Evolutionary conservation across 495 filamentous ascomycete species (phyloP), one percentile per base, ranked within the genome.

Genomic region (Penicillium bialowiezense): DNA sequence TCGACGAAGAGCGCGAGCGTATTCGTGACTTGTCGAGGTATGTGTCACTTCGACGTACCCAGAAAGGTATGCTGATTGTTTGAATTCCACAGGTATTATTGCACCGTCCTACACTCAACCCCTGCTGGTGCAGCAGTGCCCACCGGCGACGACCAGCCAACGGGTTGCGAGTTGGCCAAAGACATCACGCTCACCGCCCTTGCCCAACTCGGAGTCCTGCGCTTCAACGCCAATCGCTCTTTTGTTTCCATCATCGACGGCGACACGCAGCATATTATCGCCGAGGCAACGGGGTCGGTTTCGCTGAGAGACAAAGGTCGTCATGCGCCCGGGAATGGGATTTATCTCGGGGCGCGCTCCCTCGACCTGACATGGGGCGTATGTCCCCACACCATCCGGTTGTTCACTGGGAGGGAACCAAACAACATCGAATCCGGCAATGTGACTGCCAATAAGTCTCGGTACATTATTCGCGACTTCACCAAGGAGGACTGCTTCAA

Each of bases 111-210:
- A 46, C 56, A 38, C 39, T 36, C 41, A 20, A 32, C 36, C 3
- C 33, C 12, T 6, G n/a, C 41, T 21, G 33, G 29, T 15, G 15
- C 52, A 7, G 37, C 44, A 15, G 26, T 57, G 5, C 31, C 45
- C 1, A 45, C 47, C 4, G 49, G 55, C 9, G 52, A 58, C 21
- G 56, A 61, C 24, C 51, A 54, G 20, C 52, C 46, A 4, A 44
- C 44, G 1, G 44, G 44, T 4, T 42, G 48, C 7, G 47, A 38
- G 6, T 52, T 72, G 2, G 76, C 77, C 13, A 59, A 65, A 9
- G 85, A 89, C 55, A 77, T 79, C 7, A 76, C 77, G 31, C 70
- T 89, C 4, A 82, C 79, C 0, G 81, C 80, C 1, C 75, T 88
- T 54, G 77, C 83, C 17, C 84, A 87, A 57, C 65, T 88, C 17